Percentiles rank a stretch among this genome's conserved stretches.
phyloP scores from a whole-genome alignment of 2,329 filamentous ascomycete species.

The Basipetospora chlamydospora region DNA sequence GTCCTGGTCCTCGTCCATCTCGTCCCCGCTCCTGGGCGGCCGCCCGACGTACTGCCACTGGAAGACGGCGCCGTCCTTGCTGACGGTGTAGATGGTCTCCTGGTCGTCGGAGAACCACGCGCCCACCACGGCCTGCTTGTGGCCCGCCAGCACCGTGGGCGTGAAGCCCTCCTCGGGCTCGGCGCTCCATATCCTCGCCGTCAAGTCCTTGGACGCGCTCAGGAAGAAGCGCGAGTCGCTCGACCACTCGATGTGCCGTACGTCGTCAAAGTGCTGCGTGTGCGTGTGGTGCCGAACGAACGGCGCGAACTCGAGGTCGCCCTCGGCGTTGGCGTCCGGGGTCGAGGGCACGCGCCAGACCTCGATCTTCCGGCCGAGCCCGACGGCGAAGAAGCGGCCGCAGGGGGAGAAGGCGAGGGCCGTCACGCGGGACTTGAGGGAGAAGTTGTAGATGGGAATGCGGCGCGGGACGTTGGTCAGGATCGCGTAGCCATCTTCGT shows the following conservation, averaged over 20 bases:
- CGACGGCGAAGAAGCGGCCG: conserved; percentile 80
- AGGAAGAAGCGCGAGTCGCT: conserved; percentile 92
- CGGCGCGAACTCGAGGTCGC: conserved; percentile 85
- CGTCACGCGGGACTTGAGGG: conserved; percentile 73
- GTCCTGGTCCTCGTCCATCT: conserved; percentile 38
- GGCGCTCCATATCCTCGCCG: conserved; percentile 87
- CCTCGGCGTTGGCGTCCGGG: conserved; percentile 62
- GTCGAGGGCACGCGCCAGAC: conserved; percentile 93
- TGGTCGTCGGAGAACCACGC: conserved; percentile 96
- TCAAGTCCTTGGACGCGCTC: conserved; percentile 82
- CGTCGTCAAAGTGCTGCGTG: conserved; percentile 74
- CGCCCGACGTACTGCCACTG: conserved; percentile 71
- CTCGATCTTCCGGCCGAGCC: conserved; percentile 74
- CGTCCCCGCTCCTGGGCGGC: conserved; percentile 40
- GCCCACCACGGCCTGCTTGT: conserved; percentile 78
- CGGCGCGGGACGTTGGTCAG: conserved; percentile 79
- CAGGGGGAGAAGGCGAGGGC: conserved; percentile 84
- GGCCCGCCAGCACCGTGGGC: conserved; percentile 79
- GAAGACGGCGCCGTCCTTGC: conserved; percentile 93
- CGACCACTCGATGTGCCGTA: conserved; percentile 86
- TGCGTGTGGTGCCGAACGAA: conserved; percentile 82
- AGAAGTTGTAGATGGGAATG: conserved; percentile 84
- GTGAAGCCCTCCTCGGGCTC: conserved; percentile 75
- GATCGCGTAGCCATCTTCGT: conserved; percentile 88
- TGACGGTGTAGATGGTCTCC: conserved; percentile 90